Evolutionary conservation across 495 filamentous ascomycete species (phyloP), one percentile per base, ranked within the genome.

Genomic region (Aspergillus leporis): DNA sequence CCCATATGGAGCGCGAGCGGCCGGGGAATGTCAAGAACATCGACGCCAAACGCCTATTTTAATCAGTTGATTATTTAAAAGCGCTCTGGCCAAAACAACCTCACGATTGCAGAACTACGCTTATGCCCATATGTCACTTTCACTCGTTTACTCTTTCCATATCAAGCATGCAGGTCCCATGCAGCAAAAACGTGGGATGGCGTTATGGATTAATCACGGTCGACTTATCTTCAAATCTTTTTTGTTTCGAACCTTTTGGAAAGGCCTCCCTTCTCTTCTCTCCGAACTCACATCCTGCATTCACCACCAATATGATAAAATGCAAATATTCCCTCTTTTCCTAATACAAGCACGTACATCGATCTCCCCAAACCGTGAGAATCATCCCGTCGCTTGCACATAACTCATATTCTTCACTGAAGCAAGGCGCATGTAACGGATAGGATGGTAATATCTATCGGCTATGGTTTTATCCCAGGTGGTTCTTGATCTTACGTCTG

Each of bases 1-100:
- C 74, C 58, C 78, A 81, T 56, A 73, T 78, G 64, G 78, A 81
- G 60, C 74, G 78, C 23, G 78, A 81, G 52, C 75, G 78, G 18
- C 77, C 74, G 8, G 64, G 66, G 38, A 73, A 72, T 31, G 53
- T 69, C n/a, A 73, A 78, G 32, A 62, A 75, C 49, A 71, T 79
- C 56, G 66, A 74, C 31, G 48, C 71, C 14, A 70, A 70, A 51
- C 70, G 69, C 51, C 74, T 80, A 31, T 78, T 80, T 45, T 78
- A 65, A 73, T 14, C 21, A 22, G n/a, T 32, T 1, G n/a, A 51
- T 30, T 28, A 22, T 28, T 3, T 28, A 3, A 28, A n/a, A 28
- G 16, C 49, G 30, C 46, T 22, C 16, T 0, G 43, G 25, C 28
- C 25, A 10, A 12, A 38, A 23, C 30, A 21, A 2, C 14, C 31